Conservation (phyloP, 2,329 filamentous ascomycete species). For the Epichloe typhina region DNA sequence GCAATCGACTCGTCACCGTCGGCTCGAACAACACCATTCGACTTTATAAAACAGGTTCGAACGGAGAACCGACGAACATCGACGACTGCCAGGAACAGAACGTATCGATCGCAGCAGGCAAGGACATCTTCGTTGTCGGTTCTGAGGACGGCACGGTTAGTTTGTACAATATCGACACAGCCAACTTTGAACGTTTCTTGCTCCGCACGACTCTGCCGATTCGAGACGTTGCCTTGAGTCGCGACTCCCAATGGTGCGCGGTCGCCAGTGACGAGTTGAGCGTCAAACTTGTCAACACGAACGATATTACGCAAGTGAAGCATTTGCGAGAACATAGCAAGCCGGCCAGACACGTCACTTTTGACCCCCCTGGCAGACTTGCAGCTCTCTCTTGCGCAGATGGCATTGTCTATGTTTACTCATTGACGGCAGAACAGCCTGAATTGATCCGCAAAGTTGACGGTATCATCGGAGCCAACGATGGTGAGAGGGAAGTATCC, state of each 20-base stretch:
- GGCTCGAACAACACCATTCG: conserved; percentile 90
- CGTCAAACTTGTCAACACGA: conserved; percentile 75
- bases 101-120: conserved; percentile 59
- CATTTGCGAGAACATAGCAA: conserved; percentile 73
- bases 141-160: conserved; percentile 95
- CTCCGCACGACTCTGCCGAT: conserved; percentile 75
- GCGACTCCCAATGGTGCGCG: conserved; percentile 75
- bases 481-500: conserved; percentile 59
- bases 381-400: conserved; percentile 78
- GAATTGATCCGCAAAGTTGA: conserved; percentile 74
- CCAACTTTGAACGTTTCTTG: conserved; percentile 67
- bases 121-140: conserved; percentile 76
- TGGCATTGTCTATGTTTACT: conserved; percentile 83
- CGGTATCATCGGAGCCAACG: conserved; percentile 67
- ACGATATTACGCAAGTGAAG: conserved; percentile 63
- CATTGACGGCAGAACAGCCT: conserved; percentile 62
- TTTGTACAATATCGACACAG: conserved; percentile 69
- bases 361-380: conserved; percentile 66
- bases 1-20: conserved; percentile 74
- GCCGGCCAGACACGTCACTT: conserved; percentile 82
- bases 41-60: conserved; percentile 79
- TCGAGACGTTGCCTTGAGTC: conserved; percentile 71
- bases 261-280: conserved; percentile 93
- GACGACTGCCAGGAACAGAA: conserved; percentile 87
- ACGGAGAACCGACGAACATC: conserved; percentile 84